phyloP scores from a whole-genome alignment of 495 filamentous ascomycete genomes.

The Talaromyces stipitatus region DNA sequence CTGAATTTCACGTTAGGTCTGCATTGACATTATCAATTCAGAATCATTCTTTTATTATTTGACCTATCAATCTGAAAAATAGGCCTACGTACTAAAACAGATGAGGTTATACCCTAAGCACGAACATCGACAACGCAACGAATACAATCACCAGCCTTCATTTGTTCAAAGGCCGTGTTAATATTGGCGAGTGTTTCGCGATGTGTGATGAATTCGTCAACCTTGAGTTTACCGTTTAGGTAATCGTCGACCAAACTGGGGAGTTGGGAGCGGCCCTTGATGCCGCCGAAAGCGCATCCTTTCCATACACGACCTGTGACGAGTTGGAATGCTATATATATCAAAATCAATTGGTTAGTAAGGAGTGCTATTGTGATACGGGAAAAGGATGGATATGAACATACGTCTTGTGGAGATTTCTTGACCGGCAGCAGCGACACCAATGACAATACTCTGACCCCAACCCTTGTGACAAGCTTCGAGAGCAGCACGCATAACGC shows the following conservation, averaged over 20 bases:
- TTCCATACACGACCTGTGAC: conserved; percentile 97
- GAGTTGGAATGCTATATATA: conserved; percentile 79
- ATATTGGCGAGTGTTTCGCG: conserved; percentile 72
- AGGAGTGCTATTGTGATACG: conserved; percentile 3
- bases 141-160: conserved; percentile 96
- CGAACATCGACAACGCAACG: conserved; percentile 62
- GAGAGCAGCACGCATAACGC: conserved; percentile 90
- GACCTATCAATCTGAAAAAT: not conserved
- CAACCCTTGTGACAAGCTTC: conserved; percentile 99
- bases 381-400: conserved; percentile 30
- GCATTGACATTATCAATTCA: not conserved
- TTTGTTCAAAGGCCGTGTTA: conserved; percentile 83
- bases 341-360: conserved; percentile 11
- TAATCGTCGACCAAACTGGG: conserved; percentile 87
- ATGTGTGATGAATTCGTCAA: conserved; percentile 99
- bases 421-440: conserved; percentile 94
- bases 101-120: not conserved
- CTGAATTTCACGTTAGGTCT: too few relatives aligned
- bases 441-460: conserved; percentile 97
- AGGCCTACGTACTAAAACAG: not conserved
- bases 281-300: conserved; percentile 94
- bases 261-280: conserved; percentile 93
- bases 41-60: not conserved
- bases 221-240: conserved; percentile 82
- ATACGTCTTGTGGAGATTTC: conserved; percentile 93